phyloP scores from a whole-genome alignment of 495 filamentous ascomycete genomes.

The Aspergillus conjunctus region DNA sequence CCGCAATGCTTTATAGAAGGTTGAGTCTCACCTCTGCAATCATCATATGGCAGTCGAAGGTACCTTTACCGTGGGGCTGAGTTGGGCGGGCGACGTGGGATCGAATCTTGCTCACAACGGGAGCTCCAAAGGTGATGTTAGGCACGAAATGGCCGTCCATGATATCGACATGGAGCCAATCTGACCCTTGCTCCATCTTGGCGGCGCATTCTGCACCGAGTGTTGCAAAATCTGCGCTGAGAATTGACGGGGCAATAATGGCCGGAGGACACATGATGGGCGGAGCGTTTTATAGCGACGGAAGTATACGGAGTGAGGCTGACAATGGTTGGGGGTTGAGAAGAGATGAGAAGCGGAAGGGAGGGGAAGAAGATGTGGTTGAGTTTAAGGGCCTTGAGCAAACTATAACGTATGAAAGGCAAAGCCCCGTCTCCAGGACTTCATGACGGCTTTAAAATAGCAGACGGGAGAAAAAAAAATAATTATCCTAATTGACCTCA shows the following conservation, averaged over 20 bases:
- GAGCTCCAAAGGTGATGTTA: slow-evolving; percentile 95
- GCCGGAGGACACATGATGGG: slow-evolving; percentile 77
- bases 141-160: slow-evolving; percentile 99
- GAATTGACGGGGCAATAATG: slow-evolving; percentile 95
- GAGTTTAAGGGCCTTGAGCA: neutral
- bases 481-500: slow-evolving; percentile 20
- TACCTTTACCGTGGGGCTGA: slow-evolving; percentile 68
- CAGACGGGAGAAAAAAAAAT: slow-evolving; percentile 7
- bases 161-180: slow-evolving; percentile 80
- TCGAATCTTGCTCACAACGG: slow-evolving; percentile 91
- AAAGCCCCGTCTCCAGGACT: neutral
- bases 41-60: slow-evolving; percentile 99
- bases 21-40: slow-evolving; percentile 77
- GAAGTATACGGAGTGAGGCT: slow-evolving; percentile 3
- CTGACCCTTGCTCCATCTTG: slow-evolving; percentile 79
- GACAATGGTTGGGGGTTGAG: neutral
- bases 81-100: slow-evolving; percentile 70
- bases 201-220: slow-evolving; percentile 81
- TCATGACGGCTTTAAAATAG: neutral
- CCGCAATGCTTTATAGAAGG: neutral
- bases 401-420: neutral
- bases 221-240: slow-evolving; percentile 90
- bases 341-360: neutral
- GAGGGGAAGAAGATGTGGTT: neutral
- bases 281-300: slow-evolving; percentile 7